These are phyloP conservation scores for Neurospora cerealis DNA, from an alignment of 495 filamentous ascomycete species.

Conservation along the genomic window DNA sequence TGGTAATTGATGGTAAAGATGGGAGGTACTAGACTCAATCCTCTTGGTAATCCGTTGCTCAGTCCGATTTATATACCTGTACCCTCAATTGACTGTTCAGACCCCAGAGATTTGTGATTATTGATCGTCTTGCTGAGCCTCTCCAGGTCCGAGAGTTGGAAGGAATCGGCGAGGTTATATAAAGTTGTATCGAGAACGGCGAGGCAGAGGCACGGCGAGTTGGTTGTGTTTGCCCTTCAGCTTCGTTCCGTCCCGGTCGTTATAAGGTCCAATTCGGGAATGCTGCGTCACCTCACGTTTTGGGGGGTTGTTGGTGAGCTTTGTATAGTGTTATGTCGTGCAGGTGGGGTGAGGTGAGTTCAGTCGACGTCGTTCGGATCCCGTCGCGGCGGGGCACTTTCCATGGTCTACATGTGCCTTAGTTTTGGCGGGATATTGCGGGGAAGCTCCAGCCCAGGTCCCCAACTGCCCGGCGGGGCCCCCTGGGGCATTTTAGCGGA, in stretches of 20 bases:
- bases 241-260: neutral
- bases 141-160: neutral
- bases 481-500: neutral
- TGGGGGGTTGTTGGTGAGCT: neutral
- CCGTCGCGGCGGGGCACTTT: neutral
- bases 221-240: neutral
- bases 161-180: neutral
- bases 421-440: neutral
- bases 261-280: neutral
- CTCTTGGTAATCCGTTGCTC: neutral
- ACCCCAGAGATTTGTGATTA: neutral
- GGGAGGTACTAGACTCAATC: neutral
- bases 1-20: neutral
- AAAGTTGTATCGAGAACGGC: neutral
- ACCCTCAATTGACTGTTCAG: neutral
- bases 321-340: neutral
- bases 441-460: neutral
- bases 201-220: neutral
- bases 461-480: neutral
- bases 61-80: neutral
- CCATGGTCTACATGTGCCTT: neutral
- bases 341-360: neutral
- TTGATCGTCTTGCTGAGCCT: neutral
- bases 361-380: neutral
- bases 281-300: neutral